phyloP scores from a whole-genome alignment of 352 stramenopile species.

The Phytopythium ostracodes region DNA sequence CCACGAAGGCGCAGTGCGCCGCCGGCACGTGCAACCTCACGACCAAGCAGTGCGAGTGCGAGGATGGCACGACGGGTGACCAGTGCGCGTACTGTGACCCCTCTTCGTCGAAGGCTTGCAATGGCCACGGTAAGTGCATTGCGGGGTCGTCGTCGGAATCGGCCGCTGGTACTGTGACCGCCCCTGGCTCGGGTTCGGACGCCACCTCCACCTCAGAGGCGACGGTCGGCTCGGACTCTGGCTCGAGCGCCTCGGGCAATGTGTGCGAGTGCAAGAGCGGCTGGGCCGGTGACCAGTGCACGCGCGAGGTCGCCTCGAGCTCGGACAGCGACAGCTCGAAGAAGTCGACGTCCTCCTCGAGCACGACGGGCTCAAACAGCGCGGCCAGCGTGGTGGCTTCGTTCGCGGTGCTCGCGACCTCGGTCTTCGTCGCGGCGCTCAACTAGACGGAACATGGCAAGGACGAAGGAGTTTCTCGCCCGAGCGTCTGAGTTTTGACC shows the following conservation, averaged over 20 bases:
- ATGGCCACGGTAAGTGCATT: constrained; percentile 51
- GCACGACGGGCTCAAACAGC: constrained; percentile 18
- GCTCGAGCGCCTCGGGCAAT: constrained; percentile 18
- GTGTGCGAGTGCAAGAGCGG: constrained; percentile 54
- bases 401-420: constrained; percentile 23
- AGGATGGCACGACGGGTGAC: constrained; percentile 51
- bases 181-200: constrained; percentile 19
- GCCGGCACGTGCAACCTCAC: constrained; percentile 60
- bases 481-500: constrained; percentile 4
- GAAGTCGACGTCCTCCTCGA: constrained; percentile 11
- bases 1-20: constrained; percentile 54
- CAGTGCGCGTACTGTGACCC: constrained; percentile 73
- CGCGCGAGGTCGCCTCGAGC: constrained; percentile 38
- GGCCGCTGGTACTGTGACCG: constrained; percentile 7
- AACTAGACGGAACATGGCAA: constrained; percentile 30
- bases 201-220: constrained; percentile 13
- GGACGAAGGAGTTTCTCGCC: not conserved
- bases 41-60: constrained; percentile 63
- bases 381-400: constrained; percentile 22
- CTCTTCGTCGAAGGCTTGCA: constrained; percentile 45
- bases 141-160: constrained; percentile 22
- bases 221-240: constrained; percentile 24
- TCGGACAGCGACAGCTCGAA: constrained; percentile 9
- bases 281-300: constrained; percentile 59
- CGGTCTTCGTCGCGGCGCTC: constrained; percentile 27